Evolutionary conservation across 2,329 filamentous ascomycete species (phyloP).

Genomic region (Laburnicola sp.): DNA sequence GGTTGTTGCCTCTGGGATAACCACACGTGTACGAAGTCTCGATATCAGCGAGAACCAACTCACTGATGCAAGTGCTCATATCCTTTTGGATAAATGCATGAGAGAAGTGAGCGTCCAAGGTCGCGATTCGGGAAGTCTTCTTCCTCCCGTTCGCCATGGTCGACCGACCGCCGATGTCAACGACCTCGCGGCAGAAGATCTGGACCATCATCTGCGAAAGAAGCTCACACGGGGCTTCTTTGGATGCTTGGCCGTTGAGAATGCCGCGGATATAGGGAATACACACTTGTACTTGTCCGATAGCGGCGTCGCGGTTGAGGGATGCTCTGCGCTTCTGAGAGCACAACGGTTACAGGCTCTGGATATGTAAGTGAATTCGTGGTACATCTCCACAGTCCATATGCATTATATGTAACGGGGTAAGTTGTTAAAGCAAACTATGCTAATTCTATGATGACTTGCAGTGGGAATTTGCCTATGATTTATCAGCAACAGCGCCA

Average conservation of each 20-base stretch:
- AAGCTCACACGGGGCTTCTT: slow-evolving; percentile 48
- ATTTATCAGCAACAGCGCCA: slow-evolving; percentile 15
- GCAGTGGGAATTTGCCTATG: slow-evolving; percentile 49
- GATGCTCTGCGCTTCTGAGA: slow-evolving; percentile 56
- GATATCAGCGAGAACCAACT: slow-evolving; percentile 62
- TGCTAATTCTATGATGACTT: too few relatives aligned
- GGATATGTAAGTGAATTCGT: slow-evolving; percentile 44
- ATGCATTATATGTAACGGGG: too few relatives aligned
- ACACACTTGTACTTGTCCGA: slow-evolving; percentile 63
- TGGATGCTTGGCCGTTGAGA: slow-evolving; percentile 59
- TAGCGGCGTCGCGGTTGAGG: slow-evolving; percentile 60
- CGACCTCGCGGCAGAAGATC: slow-evolving; percentile 46
- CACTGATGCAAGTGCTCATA: slow-evolving; percentile 58
- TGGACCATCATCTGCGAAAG: slow-evolving; percentile 56
- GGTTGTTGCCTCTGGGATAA: slow-evolving; percentile 57
- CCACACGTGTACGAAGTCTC: slow-evolving; percentile 57
- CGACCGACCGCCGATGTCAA: slow-evolving; percentile 43
- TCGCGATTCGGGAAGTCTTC: slow-evolving; percentile 17
- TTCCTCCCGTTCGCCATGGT: slow-evolving; percentile 27
- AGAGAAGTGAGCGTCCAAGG: slow-evolving; percentile 23
- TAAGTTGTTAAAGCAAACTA: too few relatives aligned
- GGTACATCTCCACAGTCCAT: too few relatives aligned
- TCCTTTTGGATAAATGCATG: slow-evolving; percentile 58
- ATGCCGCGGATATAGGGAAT: slow-evolving; percentile 57
- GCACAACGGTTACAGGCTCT: slow-evolving; percentile 58